Base-by-base conservation (phyloP, 2,329 filamentous ascomycete species). In the Exophiala phaeomuriformis region DNA sequence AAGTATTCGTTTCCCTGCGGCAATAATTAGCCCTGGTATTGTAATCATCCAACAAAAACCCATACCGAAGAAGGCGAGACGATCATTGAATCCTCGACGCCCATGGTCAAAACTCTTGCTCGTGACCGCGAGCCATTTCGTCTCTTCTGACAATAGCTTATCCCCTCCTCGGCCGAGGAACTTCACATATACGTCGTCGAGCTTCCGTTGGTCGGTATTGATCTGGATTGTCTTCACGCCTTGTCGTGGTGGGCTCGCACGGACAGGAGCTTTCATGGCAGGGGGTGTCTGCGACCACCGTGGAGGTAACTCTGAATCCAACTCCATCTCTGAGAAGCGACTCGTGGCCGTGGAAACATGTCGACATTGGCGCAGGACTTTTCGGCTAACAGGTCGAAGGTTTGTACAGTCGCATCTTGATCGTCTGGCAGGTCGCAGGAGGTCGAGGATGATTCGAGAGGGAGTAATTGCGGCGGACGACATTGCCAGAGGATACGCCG, bases 81-180 rank as follows among this genome's bases (percentile, higher is more conserved):
- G 82, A 66, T 96, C 91, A 69, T 98, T 98, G 74, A 91, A 95
- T 1, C 91, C 91, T 76, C 90, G 84, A 66, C 89, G 79, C 49
- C 90, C 93, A 67, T 97, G 90, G 68, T 98, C 91, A 67, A 95
- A 97, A 72, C 90, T 96, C 80, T 97, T 97, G 71, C 97, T 93
- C 61, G 93, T 98, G 52, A 98, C 82, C 31, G 90, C 90, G 65
- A 97, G 75, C 93, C 93, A 98, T 74, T 96, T 97, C 58, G 93
- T 77, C 73, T 98, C 91, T 10, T 96, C 90, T 1, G 86, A 84
- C 53, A 98, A 76, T 68, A 93, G 69, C 63, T 79, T 80, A 62
- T 86, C 81, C 53, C 87, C 88, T 43, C 79, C 82, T 44, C 75
- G 76, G 4, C 90, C 91, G 51, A 97, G 73, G 62, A 97, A 79